Evolutionary conservation across 176 grass and related monocot species (phyloP).

Genomic region (Elymus sibiricus): DNA sequence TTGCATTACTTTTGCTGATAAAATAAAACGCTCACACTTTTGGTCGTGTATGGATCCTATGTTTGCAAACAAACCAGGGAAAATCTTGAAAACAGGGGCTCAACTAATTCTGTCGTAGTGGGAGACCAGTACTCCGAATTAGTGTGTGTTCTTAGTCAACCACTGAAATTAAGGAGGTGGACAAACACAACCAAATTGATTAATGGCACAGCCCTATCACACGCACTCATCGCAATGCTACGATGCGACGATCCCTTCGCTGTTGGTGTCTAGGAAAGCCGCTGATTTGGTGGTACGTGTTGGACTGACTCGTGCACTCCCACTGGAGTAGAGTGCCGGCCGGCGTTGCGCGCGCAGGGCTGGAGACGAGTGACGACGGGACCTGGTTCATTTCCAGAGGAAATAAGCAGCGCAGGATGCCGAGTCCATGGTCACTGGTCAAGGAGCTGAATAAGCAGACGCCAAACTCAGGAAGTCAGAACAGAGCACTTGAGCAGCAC

Average conservation of each 20-base stretch:
- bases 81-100: not conserved
- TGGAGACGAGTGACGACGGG: too few relatives aligned
- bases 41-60: not conserved
- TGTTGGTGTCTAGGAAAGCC: conserved; percentile 16
- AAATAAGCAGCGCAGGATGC: too few relatives aligned
- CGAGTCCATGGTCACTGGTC: not conserved
- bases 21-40: not conserved
- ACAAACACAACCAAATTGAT: not conserved
- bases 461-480: not conserved
- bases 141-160: not conserved
- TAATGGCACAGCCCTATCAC: not conserved
- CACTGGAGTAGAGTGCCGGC: too few relatives aligned
- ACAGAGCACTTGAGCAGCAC: not conserved
- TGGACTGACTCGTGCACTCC: too few relatives aligned
- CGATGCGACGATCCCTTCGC: not conserved
- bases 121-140: not conserved
- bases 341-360: too few relatives aligned
- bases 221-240: not conserved
- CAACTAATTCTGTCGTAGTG: not conserved
- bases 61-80: not conserved
- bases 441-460: not conserved
- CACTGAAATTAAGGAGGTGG: not conserved
- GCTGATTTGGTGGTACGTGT: not conserved
- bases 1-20: not conserved
- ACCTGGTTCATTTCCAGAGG: too few relatives aligned